Evolutionary conservation across 2,329 filamentous ascomycete species (phyloP), one percentile per base, ranked within the genome.

Genomic region (Microdochium paspali): DNA sequence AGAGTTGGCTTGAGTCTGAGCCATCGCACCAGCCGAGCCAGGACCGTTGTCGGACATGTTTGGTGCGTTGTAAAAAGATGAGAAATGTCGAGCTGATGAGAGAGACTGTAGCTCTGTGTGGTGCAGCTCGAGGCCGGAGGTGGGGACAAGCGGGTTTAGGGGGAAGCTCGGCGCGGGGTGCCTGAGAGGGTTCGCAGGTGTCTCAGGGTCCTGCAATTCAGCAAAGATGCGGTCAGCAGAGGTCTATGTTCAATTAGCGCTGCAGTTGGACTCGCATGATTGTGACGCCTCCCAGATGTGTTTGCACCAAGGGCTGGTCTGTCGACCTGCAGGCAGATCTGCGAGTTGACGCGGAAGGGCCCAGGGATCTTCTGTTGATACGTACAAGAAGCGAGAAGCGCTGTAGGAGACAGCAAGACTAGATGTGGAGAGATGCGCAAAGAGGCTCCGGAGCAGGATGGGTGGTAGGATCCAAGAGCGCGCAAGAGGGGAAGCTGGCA

Each of bases 1-100:
- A 56, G 80, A 74, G 58, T 84, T 79, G 51, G 78, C 70, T 65
- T 86, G 81, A 48, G 84, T 81, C 48, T 84, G 79, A 21, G 21
- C 5, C 42, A 24, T 44, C 42, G 42, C 42, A 24, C 42, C 42
- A 26, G 42, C 13, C 23, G 42, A 44, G n/a, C 23, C 23, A 20
- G 35, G 35, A 5, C 35, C 35, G 18, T 40, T 40, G 35, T 40
- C 35, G 18, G 35, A 40, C 35, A 40, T 40, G 35, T 15, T 40
- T 18, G 6, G 13, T 7, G 20, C 35, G 35, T 5, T 21, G 35
- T 6, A 35, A 13, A n/a, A 9, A 40, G 35, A 3, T 4, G 35
- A 21, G 13, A 12, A 21, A 7, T n/a, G 18, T 40, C 6, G 18
- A 21, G 26, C 12, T 7, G 35, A 10, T 21, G 35, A 40, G 31